A percentile compares a stretch with the other conserved stretches of the same genome.
phyloP scores from a whole-genome alignment of 306 rosid genomes.

The Cucurbita argyrosperma region DNA sequence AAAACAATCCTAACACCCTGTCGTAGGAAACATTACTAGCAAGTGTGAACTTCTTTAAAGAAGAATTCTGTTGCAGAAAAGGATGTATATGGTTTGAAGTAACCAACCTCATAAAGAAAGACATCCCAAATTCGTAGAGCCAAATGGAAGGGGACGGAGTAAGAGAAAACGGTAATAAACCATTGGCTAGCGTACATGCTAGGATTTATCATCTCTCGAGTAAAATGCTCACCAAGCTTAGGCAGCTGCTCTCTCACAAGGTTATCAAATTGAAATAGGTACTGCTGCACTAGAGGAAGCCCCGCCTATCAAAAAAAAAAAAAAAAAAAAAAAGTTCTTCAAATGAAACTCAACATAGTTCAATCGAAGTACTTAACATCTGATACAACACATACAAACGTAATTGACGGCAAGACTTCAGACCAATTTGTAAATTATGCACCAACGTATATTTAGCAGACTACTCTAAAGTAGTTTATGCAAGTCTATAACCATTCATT shows the following conservation, averaged over 20 bases:
- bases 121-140: slow-evolving; percentile 99
- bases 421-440: neutral
- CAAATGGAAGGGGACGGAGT: slow-evolving; percentile 93
- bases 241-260: slow-evolving; percentile 74
- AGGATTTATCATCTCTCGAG: slow-evolving; percentile 83
- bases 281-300: slow-evolving; percentile 89
- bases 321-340: neutral
- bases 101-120: slow-evolving; percentile 78
- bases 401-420: neutral
- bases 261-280: slow-evolving; percentile 68
- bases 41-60: slow-evolving; percentile 1
- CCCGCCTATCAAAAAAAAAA: slow-evolving; percentile 41
- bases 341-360: neutral
- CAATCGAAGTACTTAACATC: neutral
- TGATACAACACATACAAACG: neutral
- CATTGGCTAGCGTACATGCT: slow-evolving; percentile 99
- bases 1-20: slow-evolving; percentile 95
- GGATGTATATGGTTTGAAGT: neutral
- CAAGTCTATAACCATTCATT: neutral
- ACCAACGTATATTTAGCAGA: neutral
- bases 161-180: slow-evolving; percentile 95
- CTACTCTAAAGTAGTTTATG: neutral
- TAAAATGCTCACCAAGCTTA: slow-evolving; percentile 78
- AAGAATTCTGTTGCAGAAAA: slow-evolving; percentile 5
- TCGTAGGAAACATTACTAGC: slow-evolving; percentile 9